These are phyloP conservation scores for Trichoderma orchidacearum DNA, from an alignment of 495 filamentous ascomycete species.

Conservation along the genomic window DNA sequence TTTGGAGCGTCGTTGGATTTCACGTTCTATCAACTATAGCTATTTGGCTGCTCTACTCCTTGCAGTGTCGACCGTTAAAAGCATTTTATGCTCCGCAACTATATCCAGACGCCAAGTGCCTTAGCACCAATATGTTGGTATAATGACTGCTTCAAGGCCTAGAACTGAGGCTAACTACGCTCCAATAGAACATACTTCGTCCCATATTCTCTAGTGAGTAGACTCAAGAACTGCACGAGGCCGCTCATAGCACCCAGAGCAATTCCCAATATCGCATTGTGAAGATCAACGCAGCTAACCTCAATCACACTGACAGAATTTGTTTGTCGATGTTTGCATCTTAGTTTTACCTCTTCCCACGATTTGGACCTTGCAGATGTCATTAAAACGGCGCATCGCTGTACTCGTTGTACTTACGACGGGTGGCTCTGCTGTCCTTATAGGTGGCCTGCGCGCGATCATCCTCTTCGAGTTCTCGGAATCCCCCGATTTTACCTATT, in stretches of 20 bases:
- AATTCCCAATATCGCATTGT: too few species aligned
- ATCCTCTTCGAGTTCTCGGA: slow-evolving; percentile 10
- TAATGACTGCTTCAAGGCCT: too few species aligned
- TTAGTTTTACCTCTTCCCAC: not conserved
- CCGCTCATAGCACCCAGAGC: too few species aligned
- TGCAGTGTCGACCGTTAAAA: slow-evolving; percentile 6
- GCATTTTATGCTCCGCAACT: slow-evolving; percentile 10
- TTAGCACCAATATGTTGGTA: slow-evolving; percentile 17
- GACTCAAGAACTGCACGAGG: too few species aligned
- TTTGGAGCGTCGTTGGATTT: slow-evolving; percentile 20
- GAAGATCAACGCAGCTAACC: not conserved
- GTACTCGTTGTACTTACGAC: slow-evolving; percentile 1
- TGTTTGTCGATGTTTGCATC: not conserved
- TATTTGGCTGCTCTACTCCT: slow-evolving; percentile 10
- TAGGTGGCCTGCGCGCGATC: slow-evolving; percentile 10
- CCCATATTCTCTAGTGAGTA: not conserved
- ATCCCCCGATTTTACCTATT: slow-evolving; percentile 11
- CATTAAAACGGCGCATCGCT: slow-evolving; percentile 1
- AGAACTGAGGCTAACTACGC: not conserved
- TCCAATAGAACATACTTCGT: not conserved
- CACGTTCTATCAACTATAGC: slow-evolving; percentile 21
- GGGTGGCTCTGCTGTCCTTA: slow-evolving; percentile 8
- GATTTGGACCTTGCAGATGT: not conserved
- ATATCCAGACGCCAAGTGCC: slow-evolving; percentile 17
- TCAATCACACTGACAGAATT: not conserved